phyloP scores from a whole-genome alignment of 2,329 filamentous ascomycete genomes.

The Sporothrix pallida region DNA sequence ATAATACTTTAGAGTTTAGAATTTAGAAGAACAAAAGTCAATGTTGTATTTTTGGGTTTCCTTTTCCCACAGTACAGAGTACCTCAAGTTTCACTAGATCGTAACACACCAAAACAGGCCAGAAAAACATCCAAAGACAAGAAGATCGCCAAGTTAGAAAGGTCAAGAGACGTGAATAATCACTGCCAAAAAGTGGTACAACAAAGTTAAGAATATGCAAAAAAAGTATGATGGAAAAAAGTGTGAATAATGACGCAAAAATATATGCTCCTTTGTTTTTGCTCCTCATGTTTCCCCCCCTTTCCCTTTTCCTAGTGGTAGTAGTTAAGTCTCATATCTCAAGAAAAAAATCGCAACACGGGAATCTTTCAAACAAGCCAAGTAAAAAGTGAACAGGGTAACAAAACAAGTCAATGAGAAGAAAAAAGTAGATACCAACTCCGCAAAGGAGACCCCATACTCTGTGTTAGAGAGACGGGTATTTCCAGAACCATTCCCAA shows the following conservation, averaged over 20 bases:
- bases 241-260: conserved; percentile 11
- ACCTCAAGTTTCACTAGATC: background rate
- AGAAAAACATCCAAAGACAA: background rate
- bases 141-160: background rate
- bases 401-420: conserved; percentile 19
- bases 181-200: conserved; percentile 34
- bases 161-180: conserved; percentile 23
- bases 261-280: conserved; percentile 35
- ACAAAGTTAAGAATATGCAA: conserved; percentile 30
- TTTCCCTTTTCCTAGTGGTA: background rate
- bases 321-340: conserved; percentile 28
- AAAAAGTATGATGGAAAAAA: conserved; percentile 15
- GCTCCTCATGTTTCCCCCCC: conserved; percentile 24
- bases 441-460: background rate
- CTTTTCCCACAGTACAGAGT: background rate
- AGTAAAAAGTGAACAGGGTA: background rate
- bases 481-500: conserved; percentile 25
- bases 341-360: conserved; percentile 35
- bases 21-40: background rate
- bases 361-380: conserved; percentile 34
- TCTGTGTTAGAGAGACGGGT: too few relatives aligned
- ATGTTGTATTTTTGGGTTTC: background rate
- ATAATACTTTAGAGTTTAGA: background rate
- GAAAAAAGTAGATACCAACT: conserved; percentile 1
- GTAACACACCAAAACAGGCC: background rate